Percentiles rank a stretch among this genome's conserved stretches.
phyloP scores from a whole-genome alignment of 352 stramenopile genomes.

The Globisporangium spiculum region DNA sequence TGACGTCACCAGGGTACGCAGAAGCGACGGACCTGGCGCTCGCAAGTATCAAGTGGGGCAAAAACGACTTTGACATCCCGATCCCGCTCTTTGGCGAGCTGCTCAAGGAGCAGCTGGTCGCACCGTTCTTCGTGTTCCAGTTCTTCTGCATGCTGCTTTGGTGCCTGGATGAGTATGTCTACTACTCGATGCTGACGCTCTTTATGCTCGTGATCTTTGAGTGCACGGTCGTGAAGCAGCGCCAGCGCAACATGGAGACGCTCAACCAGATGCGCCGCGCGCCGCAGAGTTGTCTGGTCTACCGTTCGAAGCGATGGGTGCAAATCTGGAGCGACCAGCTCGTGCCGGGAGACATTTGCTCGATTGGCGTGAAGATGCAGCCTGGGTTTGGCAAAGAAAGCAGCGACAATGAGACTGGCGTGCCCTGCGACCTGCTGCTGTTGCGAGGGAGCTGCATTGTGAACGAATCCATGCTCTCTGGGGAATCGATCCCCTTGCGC shows the following conservation, averaged over 20 bases:
- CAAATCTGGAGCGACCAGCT: conserved; percentile 63
- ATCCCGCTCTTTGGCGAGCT: conserved; percentile 82
- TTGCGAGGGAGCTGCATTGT: conserved; percentile 90
- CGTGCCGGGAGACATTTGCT: conserved; percentile 84
- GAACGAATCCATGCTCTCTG: conserved; percentile 96
- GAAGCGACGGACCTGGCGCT: conserved; percentile 16
- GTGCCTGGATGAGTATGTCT: conserved; percentile 97
- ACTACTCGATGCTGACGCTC: conserved; percentile 96
- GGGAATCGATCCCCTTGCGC: conserved; percentile 92
- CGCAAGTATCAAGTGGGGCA: conserved; percentile 36
- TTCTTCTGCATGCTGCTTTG: conserved; percentile 95
- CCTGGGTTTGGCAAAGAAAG: conserved; percentile 9
- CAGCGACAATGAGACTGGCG: conserved; percentile 16
- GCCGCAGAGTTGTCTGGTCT: conserved; percentile 76
- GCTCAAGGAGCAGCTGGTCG: conserved; percentile 91
- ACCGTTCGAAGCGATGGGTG: conserved; percentile 63
- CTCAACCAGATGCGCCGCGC: conserved; percentile 82
- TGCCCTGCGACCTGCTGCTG: conserved; percentile 92
- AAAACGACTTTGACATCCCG: conserved; percentile 88
- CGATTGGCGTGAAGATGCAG: conserved; percentile 48
- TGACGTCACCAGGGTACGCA: conserved; percentile 19
- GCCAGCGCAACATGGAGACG: conserved; percentile 84
- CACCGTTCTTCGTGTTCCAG: conserved; percentile 98
- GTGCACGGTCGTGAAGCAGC: conserved; percentile 89
- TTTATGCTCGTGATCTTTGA: conserved; percentile 95